Percentiles rank a stretch among this genome's conserved stretches.
These are phyloP conservation scores for Mytilinidion resinicola DNA, from an alignment of 495 filamentous ascomycete genomes.

Conservation along the genomic window DNA sequence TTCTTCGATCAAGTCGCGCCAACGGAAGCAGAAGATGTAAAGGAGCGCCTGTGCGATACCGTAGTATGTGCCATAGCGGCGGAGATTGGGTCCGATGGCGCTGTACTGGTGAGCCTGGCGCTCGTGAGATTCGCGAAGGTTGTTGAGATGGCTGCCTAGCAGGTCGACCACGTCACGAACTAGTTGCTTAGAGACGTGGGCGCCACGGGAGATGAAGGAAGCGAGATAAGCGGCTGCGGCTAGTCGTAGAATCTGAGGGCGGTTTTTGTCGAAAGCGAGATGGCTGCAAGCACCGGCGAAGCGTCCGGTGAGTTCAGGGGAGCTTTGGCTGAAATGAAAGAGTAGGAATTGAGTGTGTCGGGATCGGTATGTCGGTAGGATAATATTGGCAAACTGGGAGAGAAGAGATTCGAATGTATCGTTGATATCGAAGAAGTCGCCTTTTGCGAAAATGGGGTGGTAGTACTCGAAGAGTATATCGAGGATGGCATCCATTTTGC, in stretches of 20 bases:
- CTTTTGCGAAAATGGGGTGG: constrained; percentile 55
- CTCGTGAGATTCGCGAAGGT: constrained; percentile 42
- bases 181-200: constrained; percentile 64
- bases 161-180: constrained; percentile 72
- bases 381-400: constrained; percentile 72
- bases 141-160: constrained; percentile 65
- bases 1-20: constrained; percentile 71
- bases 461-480: constrained; percentile 84
- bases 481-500: constrained; percentile 89
- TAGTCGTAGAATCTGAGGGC: constrained; percentile 65
- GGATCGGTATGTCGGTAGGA: constrained; percentile 81
- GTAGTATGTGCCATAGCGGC: constrained; percentile 79
- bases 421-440: constrained; percentile 38
- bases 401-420: constrained; percentile 65
- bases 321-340: constrained; percentile 84
- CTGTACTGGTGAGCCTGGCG: constrained; percentile 49
- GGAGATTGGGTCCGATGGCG: constrained; percentile 78
- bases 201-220: constrained; percentile 84
- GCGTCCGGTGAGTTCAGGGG: constrained; percentile 63
- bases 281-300: constrained; percentile 75
- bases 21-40: constrained; percentile 98
- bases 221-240: constrained; percentile 87
- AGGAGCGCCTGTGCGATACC: constrained; percentile 77
- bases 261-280: constrained; percentile 55
- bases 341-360: constrained; percentile 86